Conservation (phyloP, 108 stramenopile species). For the Cyclotella choctawhatcheeana region DNA sequence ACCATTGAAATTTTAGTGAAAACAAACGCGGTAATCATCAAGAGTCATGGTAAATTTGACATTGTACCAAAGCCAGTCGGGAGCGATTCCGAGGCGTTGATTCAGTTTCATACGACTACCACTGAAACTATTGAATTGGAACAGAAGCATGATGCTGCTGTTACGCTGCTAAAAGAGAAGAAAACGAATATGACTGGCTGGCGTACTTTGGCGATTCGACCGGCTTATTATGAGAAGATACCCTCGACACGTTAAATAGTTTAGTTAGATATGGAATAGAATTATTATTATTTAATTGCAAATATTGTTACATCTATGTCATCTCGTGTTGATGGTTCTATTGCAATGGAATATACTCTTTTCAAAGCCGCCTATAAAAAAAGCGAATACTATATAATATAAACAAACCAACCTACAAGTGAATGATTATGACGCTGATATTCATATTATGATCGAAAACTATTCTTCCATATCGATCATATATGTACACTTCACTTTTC, state of each 20-base stretch:
- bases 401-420: no score
- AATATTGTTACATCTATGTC: no score
- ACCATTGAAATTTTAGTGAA: slow-evolving; percentile 84
- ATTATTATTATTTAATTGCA: no score
- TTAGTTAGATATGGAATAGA: no score
- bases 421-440: no score
- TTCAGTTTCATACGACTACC: slow-evolving; percentile 88
- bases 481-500: no score
- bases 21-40: slow-evolving; percentile 71
- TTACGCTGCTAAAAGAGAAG: slow-evolving; percentile 69
- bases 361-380: no score
- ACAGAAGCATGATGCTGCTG: slow-evolving; percentile 58
- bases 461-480: no score
- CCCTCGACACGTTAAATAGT: slow-evolving; percentile 5
- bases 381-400: no score
- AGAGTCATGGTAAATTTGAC: slow-evolving; percentile 88
- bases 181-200: slow-evolving; percentile 78
- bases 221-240: slow-evolving; percentile 81
- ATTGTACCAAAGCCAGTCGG: slow-evolving; percentile 77
- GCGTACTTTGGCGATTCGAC: slow-evolving; percentile 80
- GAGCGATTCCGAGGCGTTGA: slow-evolving; percentile 74
- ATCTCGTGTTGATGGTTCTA: no score
- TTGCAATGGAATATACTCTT: no score
- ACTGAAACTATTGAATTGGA: slow-evolving; percentile 82
- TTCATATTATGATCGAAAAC: no score